Evolutionary conservation across 257 asterid species (phyloP).

Genomic region (Anisodus tanguticus): DNA sequence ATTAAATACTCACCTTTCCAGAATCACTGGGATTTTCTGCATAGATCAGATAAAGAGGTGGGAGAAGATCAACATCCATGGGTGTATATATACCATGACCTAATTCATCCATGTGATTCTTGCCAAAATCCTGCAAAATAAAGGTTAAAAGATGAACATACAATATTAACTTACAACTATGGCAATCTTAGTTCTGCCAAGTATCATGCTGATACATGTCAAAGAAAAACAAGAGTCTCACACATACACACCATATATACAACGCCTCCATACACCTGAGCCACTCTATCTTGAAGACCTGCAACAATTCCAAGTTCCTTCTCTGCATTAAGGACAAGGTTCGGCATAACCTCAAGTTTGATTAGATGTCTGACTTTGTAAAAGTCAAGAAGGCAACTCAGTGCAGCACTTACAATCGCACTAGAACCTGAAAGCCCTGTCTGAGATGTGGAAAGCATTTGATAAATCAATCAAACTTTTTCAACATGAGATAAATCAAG

Average conservation of each 20-base stretch:
- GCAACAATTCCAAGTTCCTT: constrained; percentile 97
- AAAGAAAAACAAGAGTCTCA: not conserved
- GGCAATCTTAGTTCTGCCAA: constrained; percentile 19
- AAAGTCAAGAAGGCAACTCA: constrained; percentile 93
- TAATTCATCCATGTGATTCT: constrained; percentile 75
- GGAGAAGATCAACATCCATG: constrained; percentile 77
- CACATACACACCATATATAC: constrained; percentile 73
- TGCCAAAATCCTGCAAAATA: constrained; percentile 69
- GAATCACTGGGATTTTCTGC: constrained; percentile 97
- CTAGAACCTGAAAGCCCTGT: constrained; percentile 99
- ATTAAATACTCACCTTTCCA: constrained; percentile 65
- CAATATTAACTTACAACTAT: not conserved
- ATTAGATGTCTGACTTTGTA: constrained; percentile 78
- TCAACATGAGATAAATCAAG: not conserved
- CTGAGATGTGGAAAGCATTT: constrained; percentile 50
- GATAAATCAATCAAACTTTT: not conserved
- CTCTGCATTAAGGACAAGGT: constrained; percentile 87
- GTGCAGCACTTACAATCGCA: constrained; percentile 95
- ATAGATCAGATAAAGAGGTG: constrained; percentile 80
- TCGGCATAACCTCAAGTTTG: constrained; percentile 85
- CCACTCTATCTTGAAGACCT: constrained; percentile 97
- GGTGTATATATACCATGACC: constrained; percentile 79
- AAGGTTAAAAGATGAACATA: not conserved
- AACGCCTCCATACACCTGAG: constrained; percentile 97
- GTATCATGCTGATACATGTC: not conserved